These are phyloP conservation scores for Aspergillus fructus DNA, from an alignment of 2,329 filamentous ascomycete genomes.

Conservation along the genomic window DNA sequence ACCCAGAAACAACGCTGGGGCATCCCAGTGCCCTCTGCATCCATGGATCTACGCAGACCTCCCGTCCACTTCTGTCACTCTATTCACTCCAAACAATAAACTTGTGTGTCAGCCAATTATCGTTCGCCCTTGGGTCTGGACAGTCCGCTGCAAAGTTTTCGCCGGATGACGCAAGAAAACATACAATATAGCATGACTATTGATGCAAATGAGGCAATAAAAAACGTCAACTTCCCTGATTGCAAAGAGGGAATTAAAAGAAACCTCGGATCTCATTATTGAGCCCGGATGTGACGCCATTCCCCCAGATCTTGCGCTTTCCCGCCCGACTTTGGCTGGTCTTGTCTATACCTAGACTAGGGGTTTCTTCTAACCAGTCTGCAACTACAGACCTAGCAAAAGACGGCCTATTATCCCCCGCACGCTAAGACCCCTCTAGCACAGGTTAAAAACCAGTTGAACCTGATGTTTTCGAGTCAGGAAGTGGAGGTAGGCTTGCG, in stretches of 20 bases:
- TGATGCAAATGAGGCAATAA: background rate
- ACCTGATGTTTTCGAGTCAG: too few species aligned
- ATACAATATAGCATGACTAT: background rate
- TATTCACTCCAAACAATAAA: background rate
- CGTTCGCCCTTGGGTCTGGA: background rate
- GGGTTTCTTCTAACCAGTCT: background rate
- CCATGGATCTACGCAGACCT: background rate
- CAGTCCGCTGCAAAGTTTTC: background rate
- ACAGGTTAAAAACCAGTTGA: too few species aligned
- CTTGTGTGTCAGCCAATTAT: background rate
- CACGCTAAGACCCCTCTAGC: too few species aligned
- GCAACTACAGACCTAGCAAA: background rate
- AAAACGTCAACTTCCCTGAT: background rate
- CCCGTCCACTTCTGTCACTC: conserved; percentile 3
- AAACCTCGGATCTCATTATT: background rate
- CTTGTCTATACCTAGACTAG: background rate
- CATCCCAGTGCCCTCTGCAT: background rate
- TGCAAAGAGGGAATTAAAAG: too few species aligned
- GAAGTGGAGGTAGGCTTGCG: background rate
- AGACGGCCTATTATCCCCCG: too few species aligned
- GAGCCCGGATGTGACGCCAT: background rate
- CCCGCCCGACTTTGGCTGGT: background rate
- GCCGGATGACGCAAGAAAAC: conserved; percentile 1
- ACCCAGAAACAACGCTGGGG: background rate
- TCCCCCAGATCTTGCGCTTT: background rate